Evolutionary conservation across 345 rosid species (phyloP).

Genomic region (Linum lewisii): DNA sequence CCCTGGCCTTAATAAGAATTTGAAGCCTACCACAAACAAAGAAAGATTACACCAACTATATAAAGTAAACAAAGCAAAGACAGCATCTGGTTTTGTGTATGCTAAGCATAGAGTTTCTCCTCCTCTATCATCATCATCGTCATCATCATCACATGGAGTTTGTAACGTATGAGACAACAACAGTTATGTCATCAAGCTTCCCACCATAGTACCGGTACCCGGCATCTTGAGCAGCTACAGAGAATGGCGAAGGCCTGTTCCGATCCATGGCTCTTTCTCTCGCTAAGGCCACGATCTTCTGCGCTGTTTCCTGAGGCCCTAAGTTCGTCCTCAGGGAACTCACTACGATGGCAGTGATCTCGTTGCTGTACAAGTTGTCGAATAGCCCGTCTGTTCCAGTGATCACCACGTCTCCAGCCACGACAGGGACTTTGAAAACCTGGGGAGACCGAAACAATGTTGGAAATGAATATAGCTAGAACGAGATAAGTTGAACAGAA

Average conservation of each 20-base stretch:
- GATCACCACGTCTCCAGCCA: constrained; percentile 22
- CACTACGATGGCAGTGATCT: constrained; percentile 20
- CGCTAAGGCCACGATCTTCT: constrained; percentile 25
- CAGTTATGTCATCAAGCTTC: constrained; percentile 28
- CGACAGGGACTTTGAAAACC: constrained; percentile 23
- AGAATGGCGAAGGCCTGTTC: constrained; percentile 24
- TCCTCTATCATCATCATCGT: no score
- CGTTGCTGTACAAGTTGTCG: constrained; percentile 25
- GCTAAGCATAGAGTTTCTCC: no score
- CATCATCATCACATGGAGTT: neutral
- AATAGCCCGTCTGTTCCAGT: constrained; percentile 30
- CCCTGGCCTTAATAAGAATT: no score
- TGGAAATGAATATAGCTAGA: neutral
- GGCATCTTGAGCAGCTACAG: constrained; percentile 27
- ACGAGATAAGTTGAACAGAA: neutral
- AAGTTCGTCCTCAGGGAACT: constrained; percentile 15
- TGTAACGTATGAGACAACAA: constrained; percentile 19
- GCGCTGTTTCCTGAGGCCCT: constrained; percentile 22
- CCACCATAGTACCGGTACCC: constrained; percentile 30
- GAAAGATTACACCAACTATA: no score
- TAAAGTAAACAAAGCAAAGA: no score
- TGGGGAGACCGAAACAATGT: constrained; percentile 8
- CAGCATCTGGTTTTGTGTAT: no score
- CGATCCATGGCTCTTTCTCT: constrained; percentile 22
- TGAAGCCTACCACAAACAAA: no score